These are phyloP conservation scores for Backusella morwellensis DNA, from an alignment of 192 early-diverging fungal species.

Conservation along the genomic window DNA sequence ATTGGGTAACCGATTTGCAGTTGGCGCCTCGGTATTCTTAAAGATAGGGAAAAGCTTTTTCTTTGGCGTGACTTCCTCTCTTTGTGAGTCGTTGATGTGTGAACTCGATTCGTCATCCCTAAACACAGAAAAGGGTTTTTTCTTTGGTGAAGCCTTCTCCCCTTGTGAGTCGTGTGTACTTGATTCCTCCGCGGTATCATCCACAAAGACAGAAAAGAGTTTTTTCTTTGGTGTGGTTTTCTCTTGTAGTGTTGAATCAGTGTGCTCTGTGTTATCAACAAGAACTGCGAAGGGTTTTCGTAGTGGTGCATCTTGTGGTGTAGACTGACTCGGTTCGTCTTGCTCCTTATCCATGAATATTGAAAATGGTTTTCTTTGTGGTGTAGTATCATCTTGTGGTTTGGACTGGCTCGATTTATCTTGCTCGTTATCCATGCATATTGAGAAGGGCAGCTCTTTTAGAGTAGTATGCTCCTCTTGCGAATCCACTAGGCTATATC, in stretches of 20 bases:
- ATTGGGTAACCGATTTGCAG: background rate
- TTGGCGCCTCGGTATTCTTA: too few relatives aligned
- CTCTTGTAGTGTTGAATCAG: background rate
- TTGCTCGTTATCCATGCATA: too few relatives aligned
- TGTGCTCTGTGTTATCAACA: background rate
- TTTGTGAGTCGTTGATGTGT: background rate
- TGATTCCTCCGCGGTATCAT: background rate
- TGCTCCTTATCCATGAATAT: too few relatives aligned
- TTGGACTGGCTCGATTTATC: background rate
- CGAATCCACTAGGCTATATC: too few relatives aligned
- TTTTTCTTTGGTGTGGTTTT: background rate
- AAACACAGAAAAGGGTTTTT: background rate
- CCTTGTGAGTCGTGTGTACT: background rate
- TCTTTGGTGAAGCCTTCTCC: background rate
- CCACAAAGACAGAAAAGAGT: background rate
- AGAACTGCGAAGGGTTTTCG: background rate
- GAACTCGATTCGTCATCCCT: background rate
- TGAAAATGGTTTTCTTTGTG: too few relatives aligned
- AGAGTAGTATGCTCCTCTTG: too few relatives aligned
- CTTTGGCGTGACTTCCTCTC: background rate
- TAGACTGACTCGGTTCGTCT: too few relatives aligned
- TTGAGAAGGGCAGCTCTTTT: too few relatives aligned
- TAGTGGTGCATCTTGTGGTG: background rate
- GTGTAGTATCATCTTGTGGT: background rate
- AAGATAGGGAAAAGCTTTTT: background rate